A percentile compares a stretch with the other conserved stretches of the same genome.
These are phyloP conservation scores for Grosmannia huntii DNA, from an alignment of 2,329 filamentous ascomycete genomes.

Conservation along the genomic window DNA sequence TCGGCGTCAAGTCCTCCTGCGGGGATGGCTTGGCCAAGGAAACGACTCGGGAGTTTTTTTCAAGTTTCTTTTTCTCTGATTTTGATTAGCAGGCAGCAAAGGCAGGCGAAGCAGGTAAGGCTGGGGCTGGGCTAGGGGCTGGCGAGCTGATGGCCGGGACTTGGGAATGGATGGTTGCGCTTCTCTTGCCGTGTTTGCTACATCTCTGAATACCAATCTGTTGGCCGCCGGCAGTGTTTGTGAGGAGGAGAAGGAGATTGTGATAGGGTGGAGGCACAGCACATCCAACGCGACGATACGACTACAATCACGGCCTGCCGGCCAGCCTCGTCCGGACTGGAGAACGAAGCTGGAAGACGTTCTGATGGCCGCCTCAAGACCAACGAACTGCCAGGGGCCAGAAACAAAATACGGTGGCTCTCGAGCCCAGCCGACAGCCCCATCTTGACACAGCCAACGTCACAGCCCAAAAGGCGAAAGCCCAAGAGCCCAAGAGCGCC, in stretches of 20 bases:
- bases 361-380: no score
- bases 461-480: not conserved
- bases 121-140: not conserved
- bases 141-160: not conserved
- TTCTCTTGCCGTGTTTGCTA: not conserved
- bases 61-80: not conserved
- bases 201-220: not conserved
- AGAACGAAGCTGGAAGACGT: no score
- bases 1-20: constrained; percentile 5
- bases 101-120: not conserved
- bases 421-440: not conserved
- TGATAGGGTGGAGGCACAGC: no score
- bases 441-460: not conserved
- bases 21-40: constrained; percentile 6
- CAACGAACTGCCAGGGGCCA: not conserved
- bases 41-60: constrained; percentile 6
- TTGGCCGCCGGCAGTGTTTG: not conserved
- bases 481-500: no score
- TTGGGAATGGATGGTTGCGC: not conserved
- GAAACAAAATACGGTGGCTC: not conserved
- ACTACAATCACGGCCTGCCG: no score
- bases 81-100: not conserved
- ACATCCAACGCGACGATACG: no score
- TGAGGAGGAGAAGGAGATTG: no score
- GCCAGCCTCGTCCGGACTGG: no score